Conservation (phyloP, 805 yeast species). For the Wickerhamiella dianesei region DNA sequence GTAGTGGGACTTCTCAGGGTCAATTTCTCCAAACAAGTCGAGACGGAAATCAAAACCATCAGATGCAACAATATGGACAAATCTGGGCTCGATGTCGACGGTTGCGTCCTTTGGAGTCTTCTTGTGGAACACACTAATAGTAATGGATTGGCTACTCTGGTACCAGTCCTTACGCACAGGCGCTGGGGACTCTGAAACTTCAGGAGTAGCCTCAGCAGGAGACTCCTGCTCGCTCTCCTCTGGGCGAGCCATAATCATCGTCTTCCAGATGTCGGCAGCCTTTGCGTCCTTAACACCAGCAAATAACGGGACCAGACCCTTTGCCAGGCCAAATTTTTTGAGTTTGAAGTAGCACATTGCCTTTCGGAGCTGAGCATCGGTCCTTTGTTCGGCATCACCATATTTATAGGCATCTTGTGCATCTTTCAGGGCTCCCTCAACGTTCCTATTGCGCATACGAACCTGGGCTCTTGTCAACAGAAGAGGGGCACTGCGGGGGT, state of each 20-base stretch:
- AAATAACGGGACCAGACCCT: conserved; percentile 11
- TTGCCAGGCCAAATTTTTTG: conserved; percentile 20
- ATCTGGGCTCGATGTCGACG: conserved; percentile 27
- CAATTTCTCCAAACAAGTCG: conserved; percentile 39
- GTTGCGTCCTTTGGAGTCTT: conserved; percentile 40
- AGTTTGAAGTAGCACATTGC: conserved; percentile 21
- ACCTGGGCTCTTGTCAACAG: conserved; percentile 16
- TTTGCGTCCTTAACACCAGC: conserved; percentile 15
- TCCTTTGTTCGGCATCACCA: conserved; percentile 7
- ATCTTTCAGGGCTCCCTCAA: conserved; percentile 14
- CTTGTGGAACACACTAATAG: conserved; percentile 59
- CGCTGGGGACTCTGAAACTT: background rate
- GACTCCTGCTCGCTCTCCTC: conserved; percentile 2
- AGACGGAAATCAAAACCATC: conserved; percentile 37
- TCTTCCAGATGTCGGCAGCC: conserved; percentile 11
- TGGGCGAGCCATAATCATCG: conserved; percentile 1
- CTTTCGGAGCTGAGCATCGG: conserved; percentile 25
- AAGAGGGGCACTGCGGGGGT: conserved; percentile 8
- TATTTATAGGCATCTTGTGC: conserved; percentile 18
- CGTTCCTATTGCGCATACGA: conserved; percentile 10
- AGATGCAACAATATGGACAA: conserved; percentile 5
- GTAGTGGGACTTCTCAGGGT: conserved; percentile 31
- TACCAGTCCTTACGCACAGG: conserved; percentile 44
- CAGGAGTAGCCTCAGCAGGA: conserved; percentile 1
- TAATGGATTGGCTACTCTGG: conserved; percentile 45